Conservation (phyloP, 345 rosid genomes). For the Eucalyptus pauciflora region DNA sequence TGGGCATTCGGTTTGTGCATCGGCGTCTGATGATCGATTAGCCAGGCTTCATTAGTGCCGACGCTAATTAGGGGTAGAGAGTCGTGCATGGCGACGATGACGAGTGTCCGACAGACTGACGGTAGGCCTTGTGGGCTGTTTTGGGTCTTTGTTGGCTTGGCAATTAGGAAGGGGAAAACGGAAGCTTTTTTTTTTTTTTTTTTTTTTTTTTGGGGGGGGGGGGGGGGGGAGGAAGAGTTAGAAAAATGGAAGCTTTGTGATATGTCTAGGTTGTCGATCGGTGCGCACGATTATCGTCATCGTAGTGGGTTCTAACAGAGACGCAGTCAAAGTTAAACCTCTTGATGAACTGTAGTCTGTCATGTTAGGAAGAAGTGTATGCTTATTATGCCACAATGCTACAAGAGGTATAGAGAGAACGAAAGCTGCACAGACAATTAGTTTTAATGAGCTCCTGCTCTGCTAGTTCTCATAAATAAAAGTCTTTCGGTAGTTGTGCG, state of each 20-base stretch:
- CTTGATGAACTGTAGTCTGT: neutral
- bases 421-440: neutral
- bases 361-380: neutral
- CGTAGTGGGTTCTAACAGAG: neutral
- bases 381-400: neutral
- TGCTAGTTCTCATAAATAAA: no score
- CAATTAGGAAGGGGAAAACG: neutral
- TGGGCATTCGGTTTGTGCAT: neutral
- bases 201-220: no score
- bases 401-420: neutral
- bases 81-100: neutral
- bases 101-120: neutral
- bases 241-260: neutral
- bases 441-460: neutral
- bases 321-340: neutral
- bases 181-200: neutral
- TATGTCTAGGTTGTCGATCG: neutral
- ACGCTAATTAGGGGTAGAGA: neutral
- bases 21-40: neutral
- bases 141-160: neutral
- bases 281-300: neutral
- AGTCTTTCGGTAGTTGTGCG: no score
- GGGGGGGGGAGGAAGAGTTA: neutral
- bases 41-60: neutral
- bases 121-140: neutral